Percentiles rank a stretch among this genome's conserved stretches.
Conservation (phyloP, 2,329 filamentous ascomycete genomes). For the Byssothecium circinans region DNA sequence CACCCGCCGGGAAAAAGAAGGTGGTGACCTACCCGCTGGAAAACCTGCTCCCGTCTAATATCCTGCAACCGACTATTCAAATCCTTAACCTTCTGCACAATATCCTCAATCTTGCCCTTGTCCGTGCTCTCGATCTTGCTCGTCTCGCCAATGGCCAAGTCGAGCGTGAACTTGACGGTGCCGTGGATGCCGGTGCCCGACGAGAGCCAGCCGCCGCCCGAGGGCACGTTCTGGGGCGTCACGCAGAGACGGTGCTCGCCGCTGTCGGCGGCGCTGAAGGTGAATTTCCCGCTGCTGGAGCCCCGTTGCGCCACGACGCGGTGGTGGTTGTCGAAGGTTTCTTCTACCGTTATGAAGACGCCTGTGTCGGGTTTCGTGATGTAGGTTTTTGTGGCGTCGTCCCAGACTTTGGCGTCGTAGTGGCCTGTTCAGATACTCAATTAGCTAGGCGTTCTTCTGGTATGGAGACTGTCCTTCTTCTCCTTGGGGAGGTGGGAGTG, state of each 20-base stretch:
- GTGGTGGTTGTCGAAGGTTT: constrained; percentile 97
- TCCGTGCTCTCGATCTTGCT: constrained; percentile 91
- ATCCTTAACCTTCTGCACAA: constrained; percentile 85
- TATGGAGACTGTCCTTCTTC: background rate
- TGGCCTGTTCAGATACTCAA: constrained; percentile 59
- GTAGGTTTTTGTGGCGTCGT: constrained; percentile 70
- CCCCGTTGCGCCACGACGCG: constrained; percentile 89
- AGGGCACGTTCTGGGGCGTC: constrained; percentile 74
- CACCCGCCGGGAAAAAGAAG: background rate
- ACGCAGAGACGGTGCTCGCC: constrained; percentile 97
- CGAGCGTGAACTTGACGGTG: constrained; percentile 80
- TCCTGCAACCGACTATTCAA: constrained; percentile 84
- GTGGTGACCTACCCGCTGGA: constrained; percentile 72
- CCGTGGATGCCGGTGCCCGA: constrained; percentile 66
- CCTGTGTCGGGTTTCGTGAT: constrained; percentile 71
- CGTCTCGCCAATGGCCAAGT: constrained; percentile 92
- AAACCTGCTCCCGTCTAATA: constrained; percentile 91
- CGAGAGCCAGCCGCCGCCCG: constrained; percentile 69
- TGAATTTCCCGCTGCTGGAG: constrained; percentile 77
- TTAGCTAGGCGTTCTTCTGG: constrained; percentile 7
- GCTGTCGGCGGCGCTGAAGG: constrained; percentile 91
- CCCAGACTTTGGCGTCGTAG: constrained; percentile 84
- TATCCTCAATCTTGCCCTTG: constrained; percentile 88
- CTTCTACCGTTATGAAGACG: constrained; percentile 93
- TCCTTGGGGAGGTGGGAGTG: background rate